Base-by-base conservation (phyloP, 2,329 filamentous ascomycete genomes). In the Microcyclospora pomicola region DNA sequence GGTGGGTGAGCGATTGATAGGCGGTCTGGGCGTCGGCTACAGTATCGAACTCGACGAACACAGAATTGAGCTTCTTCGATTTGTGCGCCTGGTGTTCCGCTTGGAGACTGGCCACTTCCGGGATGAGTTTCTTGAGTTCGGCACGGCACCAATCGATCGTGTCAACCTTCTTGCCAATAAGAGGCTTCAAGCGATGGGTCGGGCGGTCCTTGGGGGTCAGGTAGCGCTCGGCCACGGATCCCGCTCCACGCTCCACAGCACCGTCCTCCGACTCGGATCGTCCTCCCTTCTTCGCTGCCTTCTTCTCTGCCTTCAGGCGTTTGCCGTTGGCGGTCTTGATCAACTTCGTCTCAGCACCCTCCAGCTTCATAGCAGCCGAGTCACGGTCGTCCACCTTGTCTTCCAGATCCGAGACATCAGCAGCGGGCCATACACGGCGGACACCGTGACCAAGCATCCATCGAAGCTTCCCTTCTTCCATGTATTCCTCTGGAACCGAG, bases 131-230 rank as follows among this genome's bases (percentile, higher is more conserved):
- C 46, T 80, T 73, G 37, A 95, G 74, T 59, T 92, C 81, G 1
- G 70, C 67, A 36, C 91, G 81, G 45, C 77, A 82, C 81, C 82
- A 95, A 44, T 88, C 77, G 59, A 98, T 95, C 0, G 86, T 91
- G 62, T 98, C 91, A 12, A 95, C 87, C 59, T 93, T 91, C 55
- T 85, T 79, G 48, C 86, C 82, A 47, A 87, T 72, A 34, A 82
- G 68, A 33, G 80, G 67, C 56, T 80, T 82, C 39, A 79, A 64
- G 27, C 75, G 75, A 55, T 94, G 86, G 1, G 80, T 77, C 1
- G 86, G 86, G 32, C 86, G 74, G 49, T 85, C 71, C 59, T 83
- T 80, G 9, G 68, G 64, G 12, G 76, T 69, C 30, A 94, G 65
- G 77, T 82, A 93, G 46, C 77, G 79, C 11, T 77, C 75, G 10